Conservation (phyloP, 192 early-diverging fungal genomes). For the Entomortierella parvispora region DNA sequence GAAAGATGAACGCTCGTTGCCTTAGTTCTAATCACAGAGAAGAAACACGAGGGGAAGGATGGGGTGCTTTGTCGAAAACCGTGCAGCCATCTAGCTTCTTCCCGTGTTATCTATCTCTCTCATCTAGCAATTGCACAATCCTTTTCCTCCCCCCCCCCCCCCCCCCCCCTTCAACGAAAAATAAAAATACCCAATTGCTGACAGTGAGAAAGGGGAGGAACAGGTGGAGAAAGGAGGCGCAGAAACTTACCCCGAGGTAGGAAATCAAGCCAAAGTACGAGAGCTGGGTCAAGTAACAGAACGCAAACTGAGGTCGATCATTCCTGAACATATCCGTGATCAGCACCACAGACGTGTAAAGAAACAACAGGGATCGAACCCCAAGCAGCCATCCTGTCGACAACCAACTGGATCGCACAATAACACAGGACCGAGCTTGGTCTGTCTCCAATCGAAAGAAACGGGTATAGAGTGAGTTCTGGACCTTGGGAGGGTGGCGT, state of each 20-base stretch:
- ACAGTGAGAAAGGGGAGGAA: not conserved
- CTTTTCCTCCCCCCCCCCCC: too few relatives aligned
- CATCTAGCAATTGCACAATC: too few relatives aligned
- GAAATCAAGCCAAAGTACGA: slow-evolving; percentile 40
- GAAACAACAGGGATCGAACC: slow-evolving; percentile 11
- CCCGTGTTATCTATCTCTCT: too few relatives aligned
- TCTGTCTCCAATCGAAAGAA: slow-evolving; percentile 25
- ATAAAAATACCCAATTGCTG: too few relatives aligned
- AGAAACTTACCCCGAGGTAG: slow-evolving; percentile 46
- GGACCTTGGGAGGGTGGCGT: slow-evolving; percentile 15
- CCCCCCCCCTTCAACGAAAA: too few relatives aligned
- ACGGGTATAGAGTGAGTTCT: slow-evolving; percentile 25
- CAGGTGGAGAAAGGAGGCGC: too few relatives aligned
- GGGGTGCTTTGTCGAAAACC: too few relatives aligned
- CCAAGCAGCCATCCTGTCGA: slow-evolving; percentile 13
- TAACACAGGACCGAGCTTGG: slow-evolving; percentile 8
- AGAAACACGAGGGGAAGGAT: too few relatives aligned
- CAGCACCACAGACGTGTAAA: slow-evolving; percentile 24
- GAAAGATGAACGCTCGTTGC: too few relatives aligned
- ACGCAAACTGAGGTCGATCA: slow-evolving; percentile 25
- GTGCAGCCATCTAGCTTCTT: too few relatives aligned
- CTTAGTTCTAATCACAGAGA: too few relatives aligned
- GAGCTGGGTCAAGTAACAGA: slow-evolving; percentile 49
- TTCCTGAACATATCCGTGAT: slow-evolving; percentile 22
- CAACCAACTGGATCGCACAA: slow-evolving; percentile 32